Conservation (phyloP, 441 rosid genomes). For the Corymbia calophylla region DNA sequence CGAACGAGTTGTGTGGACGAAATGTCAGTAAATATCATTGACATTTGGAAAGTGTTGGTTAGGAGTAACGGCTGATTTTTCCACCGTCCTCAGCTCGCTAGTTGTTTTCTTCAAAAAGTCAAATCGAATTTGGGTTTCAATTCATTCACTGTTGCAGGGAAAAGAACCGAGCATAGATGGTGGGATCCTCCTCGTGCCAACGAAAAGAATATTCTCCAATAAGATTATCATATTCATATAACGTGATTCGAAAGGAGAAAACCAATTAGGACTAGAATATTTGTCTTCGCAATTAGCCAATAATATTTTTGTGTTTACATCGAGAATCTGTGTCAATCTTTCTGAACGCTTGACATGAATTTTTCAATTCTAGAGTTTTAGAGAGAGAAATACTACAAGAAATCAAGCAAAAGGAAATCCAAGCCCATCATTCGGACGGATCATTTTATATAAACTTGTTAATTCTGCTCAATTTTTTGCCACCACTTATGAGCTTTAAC, state of each 20-base stretch:
- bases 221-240: neutral
- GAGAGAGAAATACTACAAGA: neutral
- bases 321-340: neutral
- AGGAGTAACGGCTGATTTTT: neutral
- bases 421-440: neutral
- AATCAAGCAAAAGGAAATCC: neutral
- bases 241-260: neutral
- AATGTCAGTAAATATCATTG: neutral
- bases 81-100: neutral
- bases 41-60: neutral
- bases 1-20: neutral
- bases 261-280: neutral
- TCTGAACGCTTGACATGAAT: neutral
- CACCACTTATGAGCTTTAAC: neutral
- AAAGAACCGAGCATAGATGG: neutral
- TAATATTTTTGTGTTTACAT: fast-evolving
- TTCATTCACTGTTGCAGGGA: neutral
- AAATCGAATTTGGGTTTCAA: neutral
- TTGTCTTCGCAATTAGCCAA: neutral
- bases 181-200: neutral
- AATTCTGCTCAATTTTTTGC: neutral
- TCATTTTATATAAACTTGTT: neutral
- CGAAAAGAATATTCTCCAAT: neutral
- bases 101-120: neutral
- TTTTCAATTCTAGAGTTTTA: neutral